These are phyloP conservation scores for Alternaria viburni DNA, from an alignment of 2,329 filamentous ascomycete species.

Conservation along the genomic window DNA sequence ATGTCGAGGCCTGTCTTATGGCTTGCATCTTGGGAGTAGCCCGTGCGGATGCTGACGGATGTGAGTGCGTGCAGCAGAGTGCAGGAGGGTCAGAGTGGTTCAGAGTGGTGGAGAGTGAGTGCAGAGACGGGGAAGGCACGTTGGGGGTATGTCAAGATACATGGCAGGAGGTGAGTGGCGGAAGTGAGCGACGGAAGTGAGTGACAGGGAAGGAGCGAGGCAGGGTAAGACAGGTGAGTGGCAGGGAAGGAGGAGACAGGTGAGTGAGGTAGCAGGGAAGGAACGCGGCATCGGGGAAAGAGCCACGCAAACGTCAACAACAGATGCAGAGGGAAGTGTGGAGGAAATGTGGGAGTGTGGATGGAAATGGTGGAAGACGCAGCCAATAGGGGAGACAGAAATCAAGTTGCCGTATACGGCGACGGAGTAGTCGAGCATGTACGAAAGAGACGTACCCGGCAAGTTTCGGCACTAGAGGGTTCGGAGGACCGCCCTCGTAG, in stretches of 20 bases:
- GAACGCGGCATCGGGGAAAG: background rate
- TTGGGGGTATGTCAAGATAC: background rate
- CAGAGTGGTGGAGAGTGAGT: background rate
- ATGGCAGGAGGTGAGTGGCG: constrained; percentile 13
- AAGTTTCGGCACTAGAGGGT: constrained; percentile 46
- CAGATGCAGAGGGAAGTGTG: background rate
- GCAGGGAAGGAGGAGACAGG: background rate
- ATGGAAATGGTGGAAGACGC: background rate
- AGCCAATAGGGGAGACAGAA: constrained; percentile 3
- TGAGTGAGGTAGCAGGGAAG: background rate
- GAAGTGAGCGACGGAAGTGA: background rate
- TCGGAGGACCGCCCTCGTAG: constrained; percentile 44
- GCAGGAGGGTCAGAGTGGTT: background rate
- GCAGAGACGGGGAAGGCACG: background rate
- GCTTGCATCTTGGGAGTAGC: constrained; percentile 61
- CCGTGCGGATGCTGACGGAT: constrained; percentile 49
- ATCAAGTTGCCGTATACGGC: background rate
- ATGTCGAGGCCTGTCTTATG: constrained; percentile 71
- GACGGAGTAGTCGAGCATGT: background rate
- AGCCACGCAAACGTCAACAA: background rate
- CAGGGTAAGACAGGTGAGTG: too few relatives aligned
- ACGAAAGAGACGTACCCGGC: constrained; percentile 40
- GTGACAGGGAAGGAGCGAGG: background rate
- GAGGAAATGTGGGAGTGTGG: background rate
- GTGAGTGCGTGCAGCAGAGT: constrained; percentile 3